A percentile compares a stretch with the other conserved stretches of the same genome.
Evolutionary conservation across 176 grass and related monocot species (phyloP).

Genomic region (Musa beccarii): DNA sequence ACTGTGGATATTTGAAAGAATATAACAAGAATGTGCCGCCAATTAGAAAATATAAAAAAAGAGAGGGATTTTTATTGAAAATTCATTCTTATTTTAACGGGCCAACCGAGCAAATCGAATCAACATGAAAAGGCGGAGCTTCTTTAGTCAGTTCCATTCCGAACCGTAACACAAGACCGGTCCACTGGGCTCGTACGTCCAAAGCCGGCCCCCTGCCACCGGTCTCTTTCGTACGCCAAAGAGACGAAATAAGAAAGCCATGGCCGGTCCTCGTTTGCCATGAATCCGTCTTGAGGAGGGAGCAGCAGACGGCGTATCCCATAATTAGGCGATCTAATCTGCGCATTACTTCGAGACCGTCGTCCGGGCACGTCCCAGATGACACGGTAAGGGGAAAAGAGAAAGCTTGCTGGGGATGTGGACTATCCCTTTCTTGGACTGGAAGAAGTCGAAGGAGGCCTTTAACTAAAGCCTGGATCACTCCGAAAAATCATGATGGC

Average conservation of each 20-base stretch:
- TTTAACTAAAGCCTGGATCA: not conserved
- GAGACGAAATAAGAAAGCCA: too few species aligned
- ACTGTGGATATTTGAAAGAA: too few species aligned
- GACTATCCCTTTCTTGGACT: conserved; percentile 7
- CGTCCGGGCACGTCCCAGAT: not conserved
- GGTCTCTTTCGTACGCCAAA: too few species aligned
- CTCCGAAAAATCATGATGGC: not conserved
- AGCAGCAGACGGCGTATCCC: not conserved
- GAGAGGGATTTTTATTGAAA: too few species aligned
- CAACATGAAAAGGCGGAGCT: not conserved
- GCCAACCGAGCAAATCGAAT: not conserved
- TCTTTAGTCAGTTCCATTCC: not conserved
- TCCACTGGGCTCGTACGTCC: too few species aligned
- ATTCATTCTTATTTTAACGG: too few species aligned
- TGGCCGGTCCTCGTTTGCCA: too few species aligned
- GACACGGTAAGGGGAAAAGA: not conserved
- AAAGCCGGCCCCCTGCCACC: too few species aligned
- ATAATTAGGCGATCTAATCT: not conserved
- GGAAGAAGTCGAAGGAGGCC: not conserved
- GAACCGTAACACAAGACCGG: too few species aligned
- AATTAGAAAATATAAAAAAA: too few species aligned
- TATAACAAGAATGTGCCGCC: too few species aligned
- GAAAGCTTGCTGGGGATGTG: not conserved
- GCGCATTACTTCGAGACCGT: not conserved
- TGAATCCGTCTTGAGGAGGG: not conserved